These are phyloP conservation scores for Mortierella sp. DNA, from an alignment of 371 early-diverging fungal genomes.

Conservation along the genomic window DNA sequence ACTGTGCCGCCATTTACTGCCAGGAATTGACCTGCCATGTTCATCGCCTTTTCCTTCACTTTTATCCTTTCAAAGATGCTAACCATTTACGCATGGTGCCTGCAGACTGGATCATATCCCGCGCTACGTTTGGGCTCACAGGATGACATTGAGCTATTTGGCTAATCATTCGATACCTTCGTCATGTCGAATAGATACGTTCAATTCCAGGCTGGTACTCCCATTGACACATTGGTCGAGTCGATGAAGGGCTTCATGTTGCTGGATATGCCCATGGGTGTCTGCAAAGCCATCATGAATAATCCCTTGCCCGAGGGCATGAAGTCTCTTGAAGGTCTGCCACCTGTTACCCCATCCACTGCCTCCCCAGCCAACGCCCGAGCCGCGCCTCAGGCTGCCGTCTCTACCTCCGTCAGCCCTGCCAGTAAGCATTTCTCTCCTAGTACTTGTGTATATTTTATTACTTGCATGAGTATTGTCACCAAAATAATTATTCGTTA, in stretches of 20 bases:
- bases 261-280: slow-evolving; percentile 76
- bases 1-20: background rate
- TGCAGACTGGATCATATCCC: background rate
- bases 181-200: slow-evolving; percentile 34
- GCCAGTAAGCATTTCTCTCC: slow-evolving; percentile 56
- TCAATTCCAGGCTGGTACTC: slow-evolving; percentile 46
- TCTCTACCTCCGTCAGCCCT: slow-evolving; percentile 27
- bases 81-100: background rate
- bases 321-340: slow-evolving; percentile 67
- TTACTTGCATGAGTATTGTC: background rate
- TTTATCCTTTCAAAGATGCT: background rate
- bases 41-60: background rate
- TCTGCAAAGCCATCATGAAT: slow-evolving; percentile 78
- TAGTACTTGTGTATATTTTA: background rate
- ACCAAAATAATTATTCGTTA: background rate
- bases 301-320: slow-evolving; percentile 87
- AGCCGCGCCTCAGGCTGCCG: slow-evolving; percentile 9
- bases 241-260: slow-evolving; percentile 84
- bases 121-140: no score
- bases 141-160: background rate
- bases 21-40: no score
- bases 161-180: background rate
- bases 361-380: slow-evolving; percentile 8
- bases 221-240: slow-evolving; percentile 64
- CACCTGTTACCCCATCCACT: slow-evolving; percentile 36